Evolutionary conservation across 352 stramenopile species (phyloP).

Genomic region (Thalassiosira mediterranea): DNA sequence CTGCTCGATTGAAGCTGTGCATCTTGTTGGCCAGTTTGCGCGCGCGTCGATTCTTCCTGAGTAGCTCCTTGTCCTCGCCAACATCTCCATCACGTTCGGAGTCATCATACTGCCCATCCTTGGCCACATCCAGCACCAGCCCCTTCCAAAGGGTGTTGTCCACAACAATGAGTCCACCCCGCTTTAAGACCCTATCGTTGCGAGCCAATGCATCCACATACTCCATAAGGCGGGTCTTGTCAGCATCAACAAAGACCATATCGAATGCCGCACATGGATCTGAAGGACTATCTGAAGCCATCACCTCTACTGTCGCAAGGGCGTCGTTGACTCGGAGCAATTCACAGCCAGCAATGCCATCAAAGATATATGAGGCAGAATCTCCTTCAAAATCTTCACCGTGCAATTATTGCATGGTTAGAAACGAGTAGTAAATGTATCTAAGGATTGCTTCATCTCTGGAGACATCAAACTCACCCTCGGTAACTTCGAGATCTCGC

Average conservation of each 20-base stretch:
- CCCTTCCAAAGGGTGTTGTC: conserved; percentile 94
- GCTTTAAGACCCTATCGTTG: conserved; percentile 83
- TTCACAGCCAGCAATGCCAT: conserved; percentile 62
- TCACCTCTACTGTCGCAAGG: conserved; percentile 77
- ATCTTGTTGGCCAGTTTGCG: conserved; percentile 83
- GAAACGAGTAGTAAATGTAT: no score
- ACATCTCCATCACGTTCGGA: no score
- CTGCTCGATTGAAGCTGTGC: conserved; percentile 89
- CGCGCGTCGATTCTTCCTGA: conserved; percentile 67
- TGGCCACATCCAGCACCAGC: conserved; percentile 84
- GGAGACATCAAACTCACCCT: no score
- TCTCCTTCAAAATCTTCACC: conserved; percentile 45
- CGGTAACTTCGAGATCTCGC: no score
- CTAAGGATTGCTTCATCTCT: no score
- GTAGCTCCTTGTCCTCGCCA: conserved; percentile 34
- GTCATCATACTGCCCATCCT: conserved; percentile 43
- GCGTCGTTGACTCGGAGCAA: conserved; percentile 74
- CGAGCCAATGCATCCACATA: conserved; percentile 88
- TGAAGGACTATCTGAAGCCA: conserved; percentile 60
- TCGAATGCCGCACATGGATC: conserved; percentile 84
- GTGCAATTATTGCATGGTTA: no score
- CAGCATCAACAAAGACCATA: conserved; percentile 93
- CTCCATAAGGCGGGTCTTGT: conserved; percentile 89
- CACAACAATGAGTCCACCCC: conserved; percentile 87
- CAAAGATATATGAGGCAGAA: conserved; percentile 44